These are phyloP conservation scores for Penicillium lividum DNA, from an alignment of 495 filamentous ascomycete genomes.

Conservation along the genomic window DNA sequence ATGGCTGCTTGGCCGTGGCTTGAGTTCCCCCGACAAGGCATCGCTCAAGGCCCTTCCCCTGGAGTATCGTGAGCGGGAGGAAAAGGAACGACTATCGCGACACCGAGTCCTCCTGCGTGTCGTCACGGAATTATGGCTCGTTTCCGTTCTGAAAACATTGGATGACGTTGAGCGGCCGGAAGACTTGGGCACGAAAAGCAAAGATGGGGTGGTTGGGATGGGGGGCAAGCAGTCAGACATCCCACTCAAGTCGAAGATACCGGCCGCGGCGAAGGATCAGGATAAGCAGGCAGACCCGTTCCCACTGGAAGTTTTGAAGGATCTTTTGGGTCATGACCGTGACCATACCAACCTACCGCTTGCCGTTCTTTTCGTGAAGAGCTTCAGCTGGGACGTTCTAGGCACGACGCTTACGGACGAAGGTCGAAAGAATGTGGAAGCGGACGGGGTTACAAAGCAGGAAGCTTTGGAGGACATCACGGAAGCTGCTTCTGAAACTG, in stretches of 20 bases:
- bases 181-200: slow-evolving; percentile 69
- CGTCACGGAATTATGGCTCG: slow-evolving; percentile 95
- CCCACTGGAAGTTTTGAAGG: slow-evolving; percentile 93
- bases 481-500: slow-evolving; percentile 42
- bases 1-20: slow-evolving; percentile 88
- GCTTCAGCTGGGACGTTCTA: slow-evolving; percentile 92
- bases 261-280: slow-evolving; percentile 35
- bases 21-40: slow-evolving; percentile 89
- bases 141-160: slow-evolving; percentile 80
- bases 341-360: slow-evolving; percentile 91
- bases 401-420: slow-evolving; percentile 72
- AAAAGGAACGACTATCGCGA: slow-evolving; percentile 85
- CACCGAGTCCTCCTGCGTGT: slow-evolving; percentile 86
- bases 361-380: slow-evolving; percentile 92
- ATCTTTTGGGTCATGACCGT: slow-evolving; percentile 87
- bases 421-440: slow-evolving; percentile 79
- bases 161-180: slow-evolving; percentile 88
- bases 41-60: slow-evolving; percentile 74
- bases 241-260: slow-evolving; percentile 45
- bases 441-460: slow-evolving; percentile 73
- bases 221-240: slow-evolving; percentile 57
- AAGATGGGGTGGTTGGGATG: slow-evolving; percentile 53
- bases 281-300: slow-evolving; percentile 72
- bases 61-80: slow-evolving; percentile 89
- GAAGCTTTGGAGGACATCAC: slow-evolving; percentile 46